Evolutionary conservation across 345 rosid genomes (phyloP).

Genomic region (Fremontodendron californicum): DNA sequence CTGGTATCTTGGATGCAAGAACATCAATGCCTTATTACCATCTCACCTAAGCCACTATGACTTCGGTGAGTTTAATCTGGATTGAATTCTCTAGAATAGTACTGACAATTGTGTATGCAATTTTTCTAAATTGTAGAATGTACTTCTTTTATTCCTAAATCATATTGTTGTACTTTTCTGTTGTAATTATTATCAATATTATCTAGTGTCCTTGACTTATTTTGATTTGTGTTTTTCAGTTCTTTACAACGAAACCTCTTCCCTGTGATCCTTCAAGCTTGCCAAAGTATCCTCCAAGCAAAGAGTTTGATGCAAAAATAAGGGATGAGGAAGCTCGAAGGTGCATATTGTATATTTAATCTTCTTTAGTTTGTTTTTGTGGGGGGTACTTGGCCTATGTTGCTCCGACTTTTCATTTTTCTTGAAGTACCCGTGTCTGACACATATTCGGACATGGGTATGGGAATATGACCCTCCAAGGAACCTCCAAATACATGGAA

Average conservation of each 20-base stretch:
- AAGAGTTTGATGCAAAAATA: slow-evolving; percentile 89
- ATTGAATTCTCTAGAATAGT: neutral
- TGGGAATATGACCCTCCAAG: too few species aligned
- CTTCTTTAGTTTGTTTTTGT: neutral
- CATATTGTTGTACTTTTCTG: neutral
- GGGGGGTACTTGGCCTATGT: too few species aligned
- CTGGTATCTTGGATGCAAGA: neutral
- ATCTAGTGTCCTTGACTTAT: slow-evolving; percentile 15
- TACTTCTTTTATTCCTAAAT: neutral
- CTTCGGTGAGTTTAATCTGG: neutral
- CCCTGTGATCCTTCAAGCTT: slow-evolving; percentile 93
- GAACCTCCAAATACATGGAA: neutral
- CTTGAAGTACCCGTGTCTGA: too few species aligned
- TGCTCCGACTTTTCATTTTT: too few species aligned
- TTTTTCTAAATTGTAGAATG: neutral
- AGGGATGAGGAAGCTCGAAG: slow-evolving; percentile 91
- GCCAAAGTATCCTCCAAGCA: slow-evolving; percentile 96
- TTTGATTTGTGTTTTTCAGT: slow-evolving; percentile 41
- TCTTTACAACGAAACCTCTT: slow-evolving; percentile 72
- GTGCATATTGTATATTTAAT: slow-evolving; percentile 30
- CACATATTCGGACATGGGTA: too few species aligned
- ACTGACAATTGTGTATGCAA: neutral
- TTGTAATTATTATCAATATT: neutral
- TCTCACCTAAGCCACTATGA: neutral
- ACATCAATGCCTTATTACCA: neutral